These are phyloP conservation scores for Pyropia haitanensis DNA, from an alignment of 23 red algal genomes.

Conservation along the genomic window DNA sequence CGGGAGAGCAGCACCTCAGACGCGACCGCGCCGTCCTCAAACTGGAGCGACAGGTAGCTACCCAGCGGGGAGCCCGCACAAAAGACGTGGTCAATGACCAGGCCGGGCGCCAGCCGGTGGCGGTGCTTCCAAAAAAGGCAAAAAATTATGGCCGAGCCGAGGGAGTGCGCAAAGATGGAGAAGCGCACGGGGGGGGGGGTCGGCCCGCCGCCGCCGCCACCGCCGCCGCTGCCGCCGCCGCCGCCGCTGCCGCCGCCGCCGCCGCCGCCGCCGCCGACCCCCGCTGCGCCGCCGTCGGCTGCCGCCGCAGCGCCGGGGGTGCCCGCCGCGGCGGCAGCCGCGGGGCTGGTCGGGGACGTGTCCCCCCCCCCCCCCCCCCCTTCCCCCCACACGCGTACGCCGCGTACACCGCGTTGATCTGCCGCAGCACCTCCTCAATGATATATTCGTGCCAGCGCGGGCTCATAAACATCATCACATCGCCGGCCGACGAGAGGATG, in stretches of 20 bases:
- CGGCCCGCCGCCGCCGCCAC: too few relatives aligned
- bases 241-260: too few relatives aligned
- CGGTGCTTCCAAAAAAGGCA: neutral
- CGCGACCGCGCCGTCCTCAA: neutral
- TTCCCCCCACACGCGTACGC: neutral
- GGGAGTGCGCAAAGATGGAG: conserved; percentile 12
- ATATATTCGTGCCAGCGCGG: conserved; percentile 10
- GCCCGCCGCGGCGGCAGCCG: too few relatives aligned
- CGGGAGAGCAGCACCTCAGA: neutral
- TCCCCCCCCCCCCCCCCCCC: neutral
- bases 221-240: too few relatives aligned
- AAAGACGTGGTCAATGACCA: conserved; percentile 11
- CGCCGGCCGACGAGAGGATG: conserved; percentile 5
- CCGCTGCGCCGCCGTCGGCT: too few relatives aligned
- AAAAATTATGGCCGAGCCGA: conserved; percentile 2
- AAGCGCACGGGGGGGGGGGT: neutral
- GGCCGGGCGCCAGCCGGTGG: neutral
- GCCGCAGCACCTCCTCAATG: conserved; percentile 4
- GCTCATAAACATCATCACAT: conserved; percentile 10
- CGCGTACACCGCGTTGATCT: neutral
- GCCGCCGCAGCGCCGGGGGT: too few relatives aligned
- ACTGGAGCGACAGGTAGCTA: conserved; percentile 5
- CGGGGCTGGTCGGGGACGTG: neutral
- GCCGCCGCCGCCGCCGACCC: too few relatives aligned
- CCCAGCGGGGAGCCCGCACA: conserved; percentile 14